Conservation (phyloP, 345 rosid genomes). For the Arabis alpina region DNA sequence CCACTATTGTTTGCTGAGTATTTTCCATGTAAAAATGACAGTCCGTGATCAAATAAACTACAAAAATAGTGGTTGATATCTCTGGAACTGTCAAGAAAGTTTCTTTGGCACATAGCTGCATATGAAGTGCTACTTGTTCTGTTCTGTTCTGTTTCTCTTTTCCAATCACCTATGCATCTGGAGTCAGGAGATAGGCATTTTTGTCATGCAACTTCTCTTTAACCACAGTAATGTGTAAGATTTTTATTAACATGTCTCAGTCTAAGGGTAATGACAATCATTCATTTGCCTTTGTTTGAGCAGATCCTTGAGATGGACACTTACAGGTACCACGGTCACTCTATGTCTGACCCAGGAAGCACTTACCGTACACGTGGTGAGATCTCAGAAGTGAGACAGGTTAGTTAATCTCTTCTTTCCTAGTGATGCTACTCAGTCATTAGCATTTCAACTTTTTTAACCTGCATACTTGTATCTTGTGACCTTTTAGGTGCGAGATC, state of each 20-base stretch:
- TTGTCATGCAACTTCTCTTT: neutral
- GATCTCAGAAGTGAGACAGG: conserved; percentile 92
- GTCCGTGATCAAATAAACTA: neutral
- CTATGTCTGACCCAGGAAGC: conserved; percentile 99
- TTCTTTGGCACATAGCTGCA: neutral
- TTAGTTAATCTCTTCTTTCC: conserved; percentile 36
- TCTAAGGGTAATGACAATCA: conserved; percentile 5
- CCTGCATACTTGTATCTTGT: neutral
- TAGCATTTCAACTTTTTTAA: neutral
- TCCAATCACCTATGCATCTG: neutral
- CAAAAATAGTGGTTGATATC: neutral
- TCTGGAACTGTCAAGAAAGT: neutral
- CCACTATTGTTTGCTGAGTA: neutral
- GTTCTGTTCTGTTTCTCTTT: neutral
- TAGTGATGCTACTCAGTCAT: neutral
- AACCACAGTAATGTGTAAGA: neutral
- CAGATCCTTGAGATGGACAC: conserved; percentile 99
- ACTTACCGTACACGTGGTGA: conserved; percentile 99
- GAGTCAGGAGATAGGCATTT: neutral
- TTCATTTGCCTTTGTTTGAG: neutral
- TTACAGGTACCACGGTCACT: conserved; percentile 97
- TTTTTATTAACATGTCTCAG: neutral
- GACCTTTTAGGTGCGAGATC: conserved; percentile 82
- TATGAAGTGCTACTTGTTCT: neutral
- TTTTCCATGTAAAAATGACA: neutral